Conservation (phyloP, 306 rosid genomes). For the Aeschynomene evenia region DNA sequence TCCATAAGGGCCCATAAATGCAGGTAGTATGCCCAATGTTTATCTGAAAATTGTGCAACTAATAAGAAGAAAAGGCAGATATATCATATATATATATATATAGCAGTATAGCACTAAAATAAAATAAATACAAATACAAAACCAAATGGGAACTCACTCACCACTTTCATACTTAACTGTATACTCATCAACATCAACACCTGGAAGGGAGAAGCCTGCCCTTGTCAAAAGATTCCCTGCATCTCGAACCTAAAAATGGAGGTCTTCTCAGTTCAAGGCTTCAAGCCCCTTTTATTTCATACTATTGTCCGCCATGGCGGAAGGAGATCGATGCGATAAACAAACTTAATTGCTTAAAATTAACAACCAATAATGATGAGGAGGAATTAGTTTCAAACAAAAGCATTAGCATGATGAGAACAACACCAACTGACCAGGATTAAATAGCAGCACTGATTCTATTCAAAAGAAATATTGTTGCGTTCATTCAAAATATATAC, state of each 20-base stretch:
- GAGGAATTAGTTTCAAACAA: constrained; percentile 3
- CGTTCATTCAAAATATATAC: constrained; percentile 23
- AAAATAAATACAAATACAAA: constrained; percentile 6
- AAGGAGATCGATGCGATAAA: neutral
- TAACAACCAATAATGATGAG: neutral
- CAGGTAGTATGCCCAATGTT: no score
- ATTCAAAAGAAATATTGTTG: constrained; percentile 17
- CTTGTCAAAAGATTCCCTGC: constrained; percentile 97
- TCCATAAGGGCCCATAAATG: no score
- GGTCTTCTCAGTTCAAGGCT: constrained; percentile 19
- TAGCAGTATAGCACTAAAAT: neutral
- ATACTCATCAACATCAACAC: constrained; percentile 94
- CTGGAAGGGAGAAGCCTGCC: constrained; percentile 89
- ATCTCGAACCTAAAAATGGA: constrained; percentile 73
- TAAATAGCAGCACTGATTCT: constrained; percentile 2
- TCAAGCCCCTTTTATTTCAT: constrained; percentile 9
- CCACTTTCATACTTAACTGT: constrained; percentile 81
- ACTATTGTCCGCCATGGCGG: no score
- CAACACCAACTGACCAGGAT: constrained; percentile 5
- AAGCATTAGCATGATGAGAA: constrained; percentile 1
- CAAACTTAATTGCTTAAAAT: constrained; percentile 22
- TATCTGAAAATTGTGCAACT: no score
- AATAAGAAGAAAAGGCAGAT: no score
- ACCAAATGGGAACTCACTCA: constrained; percentile 43
- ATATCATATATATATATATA: no score